Evolutionary conservation across 345 rosid genomes (phyloP).

Genomic region (Gossypium herbaceum): DNA sequence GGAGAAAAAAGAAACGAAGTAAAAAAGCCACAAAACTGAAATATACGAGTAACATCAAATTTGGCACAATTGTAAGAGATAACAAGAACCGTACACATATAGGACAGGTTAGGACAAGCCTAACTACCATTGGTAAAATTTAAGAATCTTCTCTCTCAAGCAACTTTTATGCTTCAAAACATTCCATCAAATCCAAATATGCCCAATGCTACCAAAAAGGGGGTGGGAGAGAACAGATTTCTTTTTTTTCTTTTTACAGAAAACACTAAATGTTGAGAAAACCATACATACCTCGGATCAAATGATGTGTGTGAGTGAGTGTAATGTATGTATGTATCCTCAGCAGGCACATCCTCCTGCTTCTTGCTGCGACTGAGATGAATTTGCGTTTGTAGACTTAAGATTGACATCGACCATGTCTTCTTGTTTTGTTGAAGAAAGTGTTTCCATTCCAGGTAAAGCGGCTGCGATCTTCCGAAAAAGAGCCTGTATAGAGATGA

Average conservation of each 20-base stretch:
- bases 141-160: slow-evolving; percentile 14
- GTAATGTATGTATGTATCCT: slow-evolving; percentile 5
- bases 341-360: slow-evolving; percentile 82
- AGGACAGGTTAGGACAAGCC: slow-evolving; percentile 25
- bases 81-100: slow-evolving; percentile 11
- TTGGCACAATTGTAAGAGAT: slow-evolving; percentile 15
- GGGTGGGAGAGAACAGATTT: background rate
- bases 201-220: slow-evolving; percentile 26
- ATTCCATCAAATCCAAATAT: slow-evolving; percentile 14
- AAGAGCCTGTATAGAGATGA: slow-evolving; percentile 45
- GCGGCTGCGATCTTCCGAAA: slow-evolving; percentile 92
- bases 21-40: background rate
- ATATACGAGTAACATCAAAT: slow-evolving; percentile 1
- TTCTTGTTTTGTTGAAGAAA: slow-evolving; percentile 85
- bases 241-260: slow-evolving; percentile 21
- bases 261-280: background rate
- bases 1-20: too few relatives aligned
- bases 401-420: slow-evolving; percentile 95
- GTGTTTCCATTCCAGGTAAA: slow-evolving; percentile 90
- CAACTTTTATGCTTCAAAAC: background rate
- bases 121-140: slow-evolving; percentile 15
- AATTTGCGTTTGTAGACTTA: slow-evolving; percentile 60
- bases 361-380: slow-evolving; percentile 59
- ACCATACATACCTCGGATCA: slow-evolving; percentile 3
- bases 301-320: background rate